Conservation (phyloP, 2,329 filamentous ascomycete genomes). For the Cordyceps pruinosa region DNA sequence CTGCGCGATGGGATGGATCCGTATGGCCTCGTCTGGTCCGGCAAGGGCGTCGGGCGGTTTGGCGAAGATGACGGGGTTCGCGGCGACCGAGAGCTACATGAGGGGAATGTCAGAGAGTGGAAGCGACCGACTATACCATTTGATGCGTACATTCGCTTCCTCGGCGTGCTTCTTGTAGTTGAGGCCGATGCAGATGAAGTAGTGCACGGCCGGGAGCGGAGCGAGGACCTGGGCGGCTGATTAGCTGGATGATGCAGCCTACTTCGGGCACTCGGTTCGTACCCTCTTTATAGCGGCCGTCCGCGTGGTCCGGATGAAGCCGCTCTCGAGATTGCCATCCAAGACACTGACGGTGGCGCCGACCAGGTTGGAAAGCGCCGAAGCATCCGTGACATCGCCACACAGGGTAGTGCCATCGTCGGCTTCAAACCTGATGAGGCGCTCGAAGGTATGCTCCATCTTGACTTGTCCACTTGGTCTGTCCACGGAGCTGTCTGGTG, state of each 20-base stretch:
- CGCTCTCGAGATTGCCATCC: neutral
- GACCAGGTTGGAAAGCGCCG: neutral
- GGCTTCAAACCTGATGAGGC: neutral
- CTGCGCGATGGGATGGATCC: constrained; percentile 38
- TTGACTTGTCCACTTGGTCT: neutral
- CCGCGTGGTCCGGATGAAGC: neutral
- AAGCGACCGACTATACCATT: too few relatives aligned
- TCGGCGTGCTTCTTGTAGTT: constrained; percentile 23
- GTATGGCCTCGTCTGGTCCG: constrained; percentile 15
- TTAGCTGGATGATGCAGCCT: neutral
- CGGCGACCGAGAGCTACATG: neutral
- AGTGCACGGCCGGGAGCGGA: neutral
- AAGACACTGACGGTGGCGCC: neutral
- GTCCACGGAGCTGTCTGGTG: too few relatives aligned
- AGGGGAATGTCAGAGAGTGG: neutral
- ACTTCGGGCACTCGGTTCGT: fast-evolving
- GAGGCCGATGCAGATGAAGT: constrained; percentile 22
- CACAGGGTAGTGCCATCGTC: neutral
- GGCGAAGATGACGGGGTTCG: constrained; percentile 15
- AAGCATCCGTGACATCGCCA: neutral
- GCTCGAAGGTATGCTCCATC: neutral
- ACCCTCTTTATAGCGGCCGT: neutral
- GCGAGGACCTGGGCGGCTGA: neutral
- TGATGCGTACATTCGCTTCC: constrained; percentile 14
- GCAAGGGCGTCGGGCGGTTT: constrained; percentile 18